Base-by-base conservation (phyloP, 2,329 filamentous ascomycete genomes). In the Hyphodiscus sp. region DNA sequence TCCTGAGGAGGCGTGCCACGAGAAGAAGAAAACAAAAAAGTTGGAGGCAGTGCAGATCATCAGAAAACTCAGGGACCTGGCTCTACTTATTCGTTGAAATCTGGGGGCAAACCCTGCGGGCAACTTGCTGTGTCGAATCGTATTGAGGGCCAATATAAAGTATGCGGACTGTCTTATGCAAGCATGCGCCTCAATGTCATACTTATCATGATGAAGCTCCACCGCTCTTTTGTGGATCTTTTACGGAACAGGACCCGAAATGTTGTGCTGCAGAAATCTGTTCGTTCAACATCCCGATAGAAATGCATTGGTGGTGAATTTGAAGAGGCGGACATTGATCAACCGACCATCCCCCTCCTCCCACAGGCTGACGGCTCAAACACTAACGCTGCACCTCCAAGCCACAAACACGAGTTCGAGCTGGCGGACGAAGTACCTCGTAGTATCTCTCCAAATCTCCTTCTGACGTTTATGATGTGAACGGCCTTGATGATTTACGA, bases 141-240 rank as follows among this genome's bases (percentile, higher is more conserved):
- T 16, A 33, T 11, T 38, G 11, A 38, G 13, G 33, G 11, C 16
- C 11, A 4, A 6, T 4, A 10, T 10, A 11, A 9, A n/a, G 47
- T 18, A 30, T 54, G 52, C 52, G 50, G 13, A 38, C 29, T 43
- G 50, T 54, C 19, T 45, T 20, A 46, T 54, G 49, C 51, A 52
- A 7, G 23, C 33, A 45, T 50, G 49, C 52, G 30, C 47, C 33
- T 47, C 46, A n/a, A 33, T 20, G 41, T 30, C 18, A 19, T 38
- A n/a, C n/a, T n/a, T n/a, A 7, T 51, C 20, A 47, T 41, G 20
- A 30, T 19, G 29, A 53, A 50, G 30, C 45, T 47, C 58, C 56
- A 62, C 60, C 56, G 58, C 58, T 57, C 50, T 60, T 60, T 59
- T 47, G 54, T 54, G 53, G 4, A 38, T 38, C 33, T 15, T 38